Percentiles rank a stretch among this genome's conserved stretches.
phyloP scores from a whole-genome alignment of 1,139 yeast genomes.

The Kodamaea ohmeri region DNA sequence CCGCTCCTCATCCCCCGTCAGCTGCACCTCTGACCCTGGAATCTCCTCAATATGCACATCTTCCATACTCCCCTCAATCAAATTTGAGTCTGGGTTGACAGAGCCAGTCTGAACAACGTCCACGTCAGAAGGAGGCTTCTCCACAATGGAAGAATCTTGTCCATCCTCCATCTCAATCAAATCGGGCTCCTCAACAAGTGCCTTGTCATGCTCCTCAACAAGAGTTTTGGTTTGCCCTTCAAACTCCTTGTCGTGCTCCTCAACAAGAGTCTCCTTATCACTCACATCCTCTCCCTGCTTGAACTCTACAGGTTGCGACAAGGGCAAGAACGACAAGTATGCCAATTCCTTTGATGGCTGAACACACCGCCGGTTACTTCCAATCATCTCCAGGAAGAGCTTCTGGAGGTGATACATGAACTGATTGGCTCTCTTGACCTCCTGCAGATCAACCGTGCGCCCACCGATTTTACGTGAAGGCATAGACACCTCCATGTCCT shows the following conservation, averaged over 20 bases:
- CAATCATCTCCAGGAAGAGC: conserved; percentile 68
- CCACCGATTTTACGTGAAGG: conserved; percentile 73
- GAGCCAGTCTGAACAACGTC: conserved; percentile 2
- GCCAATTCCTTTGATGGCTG: conserved; percentile 84
- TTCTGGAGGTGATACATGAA: conserved; percentile 71
- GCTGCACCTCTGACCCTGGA: not conserved
- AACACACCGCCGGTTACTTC: conserved; percentile 60
- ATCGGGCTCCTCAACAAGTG: conserved; percentile 13
- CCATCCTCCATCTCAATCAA: conserved; percentile 11
- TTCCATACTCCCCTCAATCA: conserved; percentile 6
- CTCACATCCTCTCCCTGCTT: conserved; percentile 5
- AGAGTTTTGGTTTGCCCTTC: too few relatives aligned
- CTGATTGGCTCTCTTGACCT: conserved; percentile 76
- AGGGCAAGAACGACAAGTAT: conserved; percentile 79
- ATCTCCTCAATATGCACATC: conserved; percentile 7
- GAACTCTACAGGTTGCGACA: conserved; percentile 63
- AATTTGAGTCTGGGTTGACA: conserved; percentile 1
- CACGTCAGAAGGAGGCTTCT: conserved; percentile 12
- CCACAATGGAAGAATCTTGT: not conserved
- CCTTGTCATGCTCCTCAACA: too few relatives aligned
- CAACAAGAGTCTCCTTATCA: too few relatives aligned
- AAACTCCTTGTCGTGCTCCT: too few relatives aligned
- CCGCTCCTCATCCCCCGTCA: conserved; percentile 4
- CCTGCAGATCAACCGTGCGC: conserved; percentile 66
- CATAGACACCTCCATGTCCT: conserved; percentile 16